Base-by-base conservation (phyloP, 169 alveolate genomes). In the Miamiensis avidus region DNA sequence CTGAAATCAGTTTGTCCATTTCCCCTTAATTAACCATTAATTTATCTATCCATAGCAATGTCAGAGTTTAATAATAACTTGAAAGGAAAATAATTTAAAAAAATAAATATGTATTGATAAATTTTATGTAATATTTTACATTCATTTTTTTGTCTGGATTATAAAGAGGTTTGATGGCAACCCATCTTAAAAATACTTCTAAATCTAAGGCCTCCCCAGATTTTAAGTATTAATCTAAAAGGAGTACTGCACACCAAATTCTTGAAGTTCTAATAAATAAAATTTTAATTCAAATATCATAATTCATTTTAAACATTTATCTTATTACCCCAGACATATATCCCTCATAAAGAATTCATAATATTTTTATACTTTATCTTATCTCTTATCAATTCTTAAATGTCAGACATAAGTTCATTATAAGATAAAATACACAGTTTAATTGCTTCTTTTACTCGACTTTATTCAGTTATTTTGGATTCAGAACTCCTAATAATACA, bases 21-120 rank as follows among this genome's bases (percentile, higher is more conserved):
- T 0, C 76, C 74, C 33, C 82, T 34, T 30, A 34, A 28, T 65
- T 49, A 29, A n/a, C 81, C 88, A 27, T 33, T 1, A 27, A 49
- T 76, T n/a, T 83, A 81, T n/a, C 72, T 33, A 77, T 74, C 74
- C 26, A 83, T 75, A 76, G 76, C 88, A 32, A 83, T 31, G 29
- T 83, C 75, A 31, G 33, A 72, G 34, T 74, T 31, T 27, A 29
- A 32, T 31, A n/a, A 15, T n/a, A 76, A 30, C 87, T 31, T 69
- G 0, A 31, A 30, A 28, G 0, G 1, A 11, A 34, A 6, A 15
- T 30, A 30, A 49, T 49, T 11, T 49, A 49, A 49, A 49, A 49
- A 49, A 49, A 11, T 49, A 11, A 49, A 49, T 4, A 49, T 49
- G 4, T 11, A 11, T 49, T 49, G 20, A 49, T 49, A 75, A 34